Evolutionary conservation across 768 basidiomycete genomes (phyloP).

Genomic region (Dentipellis sp.): DNA sequence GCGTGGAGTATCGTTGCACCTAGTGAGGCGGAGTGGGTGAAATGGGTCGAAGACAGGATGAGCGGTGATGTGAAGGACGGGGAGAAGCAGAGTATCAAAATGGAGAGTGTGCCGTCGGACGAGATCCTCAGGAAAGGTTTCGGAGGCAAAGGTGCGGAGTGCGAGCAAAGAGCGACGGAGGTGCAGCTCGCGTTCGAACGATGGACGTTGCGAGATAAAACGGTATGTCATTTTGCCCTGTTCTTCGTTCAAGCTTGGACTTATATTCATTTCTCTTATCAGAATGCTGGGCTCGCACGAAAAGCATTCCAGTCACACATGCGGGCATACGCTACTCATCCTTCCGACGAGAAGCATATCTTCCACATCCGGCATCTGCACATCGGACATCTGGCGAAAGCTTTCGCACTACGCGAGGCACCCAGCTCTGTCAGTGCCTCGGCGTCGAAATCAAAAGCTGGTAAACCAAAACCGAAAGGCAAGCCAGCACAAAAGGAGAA

Average conservation of each 20-base stretch:
- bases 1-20: constrained; percentile 91
- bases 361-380: constrained; percentile 95
- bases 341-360: constrained; percentile 88
- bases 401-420: constrained; percentile 84
- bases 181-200: constrained; percentile 92
- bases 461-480: background rate
- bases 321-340: constrained; percentile 96
- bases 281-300: constrained; percentile 75
- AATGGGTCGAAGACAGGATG: constrained; percentile 85
- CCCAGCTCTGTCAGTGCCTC: constrained; percentile 35
- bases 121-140: constrained; percentile 72
- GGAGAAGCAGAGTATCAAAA: constrained; percentile 32
- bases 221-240: constrained; percentile 33
- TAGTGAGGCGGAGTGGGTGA: constrained; percentile 82
- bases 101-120: constrained; percentile 59
- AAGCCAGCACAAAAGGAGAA: background rate
- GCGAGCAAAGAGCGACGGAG: constrained; percentile 86
- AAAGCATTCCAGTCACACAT: constrained; percentile 88
- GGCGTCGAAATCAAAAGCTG: constrained; percentile 4
- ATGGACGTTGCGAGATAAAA: constrained; percentile 72
- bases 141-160: constrained; percentile 74
- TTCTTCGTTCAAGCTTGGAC: background rate
- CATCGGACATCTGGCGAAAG: constrained; percentile 88
- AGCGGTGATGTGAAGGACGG: constrained; percentile 27
- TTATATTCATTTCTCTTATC: constrained; percentile 2